Base-by-base conservation (phyloP, 2,329 filamentous ascomycete species). In the Aspergillus tubingensis region DNA sequence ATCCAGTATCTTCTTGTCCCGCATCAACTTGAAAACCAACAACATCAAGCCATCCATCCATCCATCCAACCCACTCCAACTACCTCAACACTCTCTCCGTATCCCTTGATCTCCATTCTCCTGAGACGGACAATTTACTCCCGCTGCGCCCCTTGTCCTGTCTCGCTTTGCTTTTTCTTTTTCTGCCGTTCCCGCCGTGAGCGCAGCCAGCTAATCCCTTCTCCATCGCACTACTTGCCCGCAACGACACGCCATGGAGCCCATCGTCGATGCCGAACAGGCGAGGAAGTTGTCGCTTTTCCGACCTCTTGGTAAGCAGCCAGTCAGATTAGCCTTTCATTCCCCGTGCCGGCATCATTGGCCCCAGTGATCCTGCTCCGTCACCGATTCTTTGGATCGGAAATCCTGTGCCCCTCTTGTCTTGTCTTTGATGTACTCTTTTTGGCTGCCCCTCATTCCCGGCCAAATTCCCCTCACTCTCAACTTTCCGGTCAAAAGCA, bases 221-320 rank as follows among this genome's bases (percentile, higher is more conserved):
- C 49, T 59, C 43, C 60, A 58, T 62, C 61, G 19, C 57, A 55
- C 60, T 54, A 32, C 51, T 41, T 58, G 47, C 47, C 36, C 15
- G 25, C 51, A 50, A 60, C 47, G 36, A 38, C 30, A 60, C 53
- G 44, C 55, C 57, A 75, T 75, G 70, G 67, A 71, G 51, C 63
- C 66, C 54, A 61, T 67, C 41, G 67, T 75, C 65, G 73, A 76
- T 67, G 72, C 74, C 62, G 74, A 74, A 70, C 75, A 72, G 70
- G 75, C 76, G 62, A 74, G 73, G 67, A 68, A 79, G 60, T 68
- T 79, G 70, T 79, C 78, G 60, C 71, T 79, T 51, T 76, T 80
- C 66, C 76, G 77, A 66, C 78, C 78, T 64, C 69, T 79, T 65
- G 78, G 78, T 80, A 74, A 70, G 77, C 65, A 70, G 65, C 75